Conservation (phyloP, 129 eudicot genomes). For the Gnaphalium uliginosum region DNA sequence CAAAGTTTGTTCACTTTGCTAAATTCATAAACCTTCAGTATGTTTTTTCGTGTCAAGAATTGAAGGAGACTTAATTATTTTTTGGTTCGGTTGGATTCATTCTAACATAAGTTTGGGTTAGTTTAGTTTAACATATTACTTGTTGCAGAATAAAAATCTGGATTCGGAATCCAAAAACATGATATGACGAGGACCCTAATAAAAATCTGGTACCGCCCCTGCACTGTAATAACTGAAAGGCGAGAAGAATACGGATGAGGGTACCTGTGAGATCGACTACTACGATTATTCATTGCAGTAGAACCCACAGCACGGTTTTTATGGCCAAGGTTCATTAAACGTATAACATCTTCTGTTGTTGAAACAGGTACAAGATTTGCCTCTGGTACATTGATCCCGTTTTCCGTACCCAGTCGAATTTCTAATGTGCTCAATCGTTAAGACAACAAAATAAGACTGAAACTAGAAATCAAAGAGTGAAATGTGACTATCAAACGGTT, state of each 20-base stretch:
- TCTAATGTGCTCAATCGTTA: constrained; percentile 68
- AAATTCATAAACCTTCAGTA: too few species aligned
- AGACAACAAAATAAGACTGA: constrained; percentile 30
- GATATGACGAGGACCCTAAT: too few species aligned
- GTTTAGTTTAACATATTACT: too few species aligned
- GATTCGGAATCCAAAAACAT: too few species aligned
- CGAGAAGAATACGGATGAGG: constrained; percentile 17
- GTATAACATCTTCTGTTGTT: constrained; percentile 67
- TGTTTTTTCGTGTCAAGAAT: too few species aligned
- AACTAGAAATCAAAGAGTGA: background rate
- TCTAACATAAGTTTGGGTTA: too few species aligned
- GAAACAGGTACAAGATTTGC: constrained; percentile 73
- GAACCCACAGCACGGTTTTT: constrained; percentile 87
- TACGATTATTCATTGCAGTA: constrained; percentile 82
- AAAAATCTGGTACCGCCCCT: too few species aligned
- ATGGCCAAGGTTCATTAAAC: constrained; percentile 72
- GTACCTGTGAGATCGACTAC: constrained; percentile 95
- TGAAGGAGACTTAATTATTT: too few species aligned
- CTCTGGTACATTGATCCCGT: constrained; percentile 86
- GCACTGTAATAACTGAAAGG: background rate
- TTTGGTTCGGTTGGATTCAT: too few species aligned
- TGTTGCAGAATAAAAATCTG: too few species aligned
- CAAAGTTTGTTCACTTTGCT: too few species aligned
- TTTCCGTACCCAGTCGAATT: constrained; percentile 63
- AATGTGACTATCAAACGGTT: background rate